Evolutionary conservation across 2,329 filamentous ascomycete species (phyloP), one percentile per base, ranked within the genome.

Genomic region (Alternaria brassicicola): DNA sequence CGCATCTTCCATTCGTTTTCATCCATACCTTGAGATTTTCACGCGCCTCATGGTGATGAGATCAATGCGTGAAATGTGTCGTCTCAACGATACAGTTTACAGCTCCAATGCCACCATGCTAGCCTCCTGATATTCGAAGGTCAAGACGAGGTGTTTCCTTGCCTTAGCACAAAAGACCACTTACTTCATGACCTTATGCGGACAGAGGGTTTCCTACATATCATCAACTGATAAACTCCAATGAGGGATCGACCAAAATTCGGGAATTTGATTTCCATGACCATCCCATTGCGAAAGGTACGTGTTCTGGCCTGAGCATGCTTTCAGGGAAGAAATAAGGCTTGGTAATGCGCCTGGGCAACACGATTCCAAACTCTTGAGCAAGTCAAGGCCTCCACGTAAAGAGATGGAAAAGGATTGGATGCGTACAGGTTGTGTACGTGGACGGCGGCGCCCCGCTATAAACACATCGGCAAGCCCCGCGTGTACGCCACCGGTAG

Each of bases 401-500:
- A n/a, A 35, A 35, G 33, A 35, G 33, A 6, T 35, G 33, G 33
- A 36, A 9, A 10, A 36, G 7, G 5, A 19, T 9, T 2, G n/a
- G 17, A 36, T 19, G 35, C n/a, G 33, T 35, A 19, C n/a, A 19
- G 17, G 8, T 9, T 9, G n/a, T 4, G 35, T 33, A 10, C 23
- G 39, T 30, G 23, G 38, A 23, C 31, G 38, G 28, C 3, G 42
- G 28, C 23, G 48, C 50, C 55, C 55, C 55, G 17, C 49, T 46
- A 26, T 4, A n/a, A 25, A 6, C 7, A 2, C 7, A 55, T 58
- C 55, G 55, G 55, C 15, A 38, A 15, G 25, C 50, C 55, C 55
- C 55, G 55, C 55, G 21, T 6, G 8, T 36, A 30, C 38, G 21
- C 43, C 46, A 54, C n/a, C 55, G 55, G 51, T 45, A 19, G 51